A percentile compares a stretch with the other conserved stretches of the same genome.
These are phyloP conservation scores for Cladophialophora chaetospira DNA, from an alignment of 2,329 filamentous ascomycete species.

Conservation along the genomic window DNA sequence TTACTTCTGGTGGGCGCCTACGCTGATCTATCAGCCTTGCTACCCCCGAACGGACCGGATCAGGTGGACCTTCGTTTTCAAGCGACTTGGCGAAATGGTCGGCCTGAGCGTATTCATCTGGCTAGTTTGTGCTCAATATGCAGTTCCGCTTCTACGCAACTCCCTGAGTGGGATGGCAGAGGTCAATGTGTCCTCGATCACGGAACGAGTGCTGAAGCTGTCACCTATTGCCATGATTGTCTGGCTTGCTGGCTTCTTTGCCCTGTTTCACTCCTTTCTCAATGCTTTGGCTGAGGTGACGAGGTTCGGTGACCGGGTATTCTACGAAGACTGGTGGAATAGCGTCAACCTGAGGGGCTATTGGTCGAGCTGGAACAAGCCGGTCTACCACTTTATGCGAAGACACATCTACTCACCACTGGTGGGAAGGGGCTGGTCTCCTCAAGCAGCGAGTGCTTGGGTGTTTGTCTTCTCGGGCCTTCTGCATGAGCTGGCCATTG, in stretches of 20 bases:
- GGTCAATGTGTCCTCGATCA: slow-evolving; percentile 76
- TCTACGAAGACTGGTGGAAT: slow-evolving; percentile 99
- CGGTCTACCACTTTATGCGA: slow-evolving; percentile 95
- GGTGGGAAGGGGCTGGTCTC: slow-evolving; percentile 77
- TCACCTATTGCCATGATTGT: slow-evolving; percentile 94
- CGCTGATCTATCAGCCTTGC: slow-evolving; percentile 92
- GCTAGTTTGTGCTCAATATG: slow-evolving; percentile 93
- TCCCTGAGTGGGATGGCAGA: slow-evolving; percentile 83
- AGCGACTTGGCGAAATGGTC: slow-evolving; percentile 76
- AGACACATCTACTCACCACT: slow-evolving; percentile 89
- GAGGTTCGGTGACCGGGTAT: slow-evolving; percentile 87
- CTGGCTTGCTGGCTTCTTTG: slow-evolving; percentile 97
- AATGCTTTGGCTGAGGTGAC: slow-evolving; percentile 90
- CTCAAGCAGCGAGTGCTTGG: slow-evolving; percentile 68
- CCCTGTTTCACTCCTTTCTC: slow-evolving; percentile 87
- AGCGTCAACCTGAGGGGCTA: slow-evolving; percentile 81
- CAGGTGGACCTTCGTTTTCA: slow-evolving; percentile 84
- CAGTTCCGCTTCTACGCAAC: slow-evolving; percentile 83
- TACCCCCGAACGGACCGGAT: slow-evolving; percentile 83
- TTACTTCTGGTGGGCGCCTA: slow-evolving; percentile 99
- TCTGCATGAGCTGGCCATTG: slow-evolving; percentile 88
- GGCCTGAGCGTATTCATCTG: slow-evolving; percentile 87
- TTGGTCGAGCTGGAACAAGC: slow-evolving; percentile 97
- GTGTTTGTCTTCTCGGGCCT: slow-evolving; percentile 89
- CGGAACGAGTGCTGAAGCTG: slow-evolving; percentile 90